These are phyloP conservation scores for Thinopyrum elongatum DNA, from an alignment of 176 grass and related monocot genomes.

Conservation along the genomic window DNA sequence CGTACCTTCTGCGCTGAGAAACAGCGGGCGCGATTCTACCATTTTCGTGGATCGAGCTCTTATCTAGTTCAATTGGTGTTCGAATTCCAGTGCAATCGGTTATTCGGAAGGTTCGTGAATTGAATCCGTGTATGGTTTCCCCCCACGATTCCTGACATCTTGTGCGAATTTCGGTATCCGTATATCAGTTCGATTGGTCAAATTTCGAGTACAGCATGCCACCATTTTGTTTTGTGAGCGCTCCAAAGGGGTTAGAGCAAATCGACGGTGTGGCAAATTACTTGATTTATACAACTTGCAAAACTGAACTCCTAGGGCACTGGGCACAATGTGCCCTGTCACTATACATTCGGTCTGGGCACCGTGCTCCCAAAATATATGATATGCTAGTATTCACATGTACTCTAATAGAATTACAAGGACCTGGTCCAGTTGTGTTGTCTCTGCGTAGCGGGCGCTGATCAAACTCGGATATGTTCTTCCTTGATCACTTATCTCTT, in stretches of 20 bases:
- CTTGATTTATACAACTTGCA: background rate
- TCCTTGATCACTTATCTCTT: conserved; percentile 44
- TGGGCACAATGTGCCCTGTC: background rate
- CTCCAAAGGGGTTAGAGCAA: background rate
- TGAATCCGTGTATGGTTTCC: background rate
- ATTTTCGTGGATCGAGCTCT: background rate
- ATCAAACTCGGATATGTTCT: background rate
- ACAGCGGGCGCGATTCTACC: background rate
- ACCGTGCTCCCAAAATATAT: background rate
- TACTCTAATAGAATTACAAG: background rate
- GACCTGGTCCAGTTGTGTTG: background rate
- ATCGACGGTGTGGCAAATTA: background rate
- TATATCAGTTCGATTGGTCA: background rate
- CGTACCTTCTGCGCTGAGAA: background rate
- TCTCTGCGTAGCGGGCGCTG: background rate
- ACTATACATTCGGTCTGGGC: background rate
- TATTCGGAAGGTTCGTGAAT: background rate
- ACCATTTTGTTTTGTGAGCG: background rate
- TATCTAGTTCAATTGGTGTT: background rate
- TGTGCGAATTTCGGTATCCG: background rate
- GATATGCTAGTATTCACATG: conserved; percentile 10
- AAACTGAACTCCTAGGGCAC: background rate
- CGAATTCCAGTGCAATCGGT: background rate
- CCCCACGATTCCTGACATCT: background rate
- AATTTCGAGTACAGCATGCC: background rate